Conservation (phyloP, 1,284 basidiomycete species). For the Cyathus pygmaeus region DNA sequence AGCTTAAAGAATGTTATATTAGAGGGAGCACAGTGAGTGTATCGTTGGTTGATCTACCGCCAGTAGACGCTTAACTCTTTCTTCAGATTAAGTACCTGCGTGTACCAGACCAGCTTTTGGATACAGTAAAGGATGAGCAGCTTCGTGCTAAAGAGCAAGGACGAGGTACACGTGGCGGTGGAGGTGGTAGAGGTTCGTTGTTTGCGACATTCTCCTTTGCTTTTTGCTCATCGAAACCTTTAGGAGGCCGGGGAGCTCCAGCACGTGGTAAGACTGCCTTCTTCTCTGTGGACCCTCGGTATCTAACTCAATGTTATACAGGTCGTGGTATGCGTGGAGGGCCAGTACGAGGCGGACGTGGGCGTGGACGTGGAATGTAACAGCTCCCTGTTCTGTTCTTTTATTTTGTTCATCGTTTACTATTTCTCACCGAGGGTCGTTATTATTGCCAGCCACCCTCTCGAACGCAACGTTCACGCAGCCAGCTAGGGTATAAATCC, state of each 20-base stretch:
- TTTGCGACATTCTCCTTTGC: constrained; percentile 5
- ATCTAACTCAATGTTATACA: constrained; percentile 16
- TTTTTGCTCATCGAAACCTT: background rate
- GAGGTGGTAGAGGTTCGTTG: constrained; percentile 44
- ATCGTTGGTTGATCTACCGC: background rate
- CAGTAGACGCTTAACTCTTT: too few relatives aligned
- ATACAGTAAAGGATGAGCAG: constrained; percentile 92
- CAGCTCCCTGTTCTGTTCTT: background rate
- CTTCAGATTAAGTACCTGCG: constrained; percentile 96
- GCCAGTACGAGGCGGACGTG: constrained; percentile 61
- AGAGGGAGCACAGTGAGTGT: constrained; percentile 92
- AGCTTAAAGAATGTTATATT: constrained; percentile 97
- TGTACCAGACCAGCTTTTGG: constrained; percentile 91
- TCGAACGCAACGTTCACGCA: too few relatives aligned
- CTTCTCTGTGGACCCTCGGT: background rate
- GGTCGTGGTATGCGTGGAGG: constrained; percentile 63
- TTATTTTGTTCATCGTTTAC: background rate
- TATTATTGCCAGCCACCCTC: too few relatives aligned
- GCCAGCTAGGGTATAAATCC: too few relatives aligned
- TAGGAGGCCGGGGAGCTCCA: constrained; percentile 26
- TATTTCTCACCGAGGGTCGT: constrained; percentile 2
- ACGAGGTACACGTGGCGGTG: constrained; percentile 61
- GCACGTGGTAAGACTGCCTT: constrained; percentile 19
- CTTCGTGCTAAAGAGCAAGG: constrained; percentile 74
- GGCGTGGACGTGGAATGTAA: constrained; percentile 61